A percentile compares a stretch with the other conserved stretches of the same genome.
phyloP scores from a whole-genome alignment of 140 eudicot genomes.

The Erigeron philadelphicus region DNA sequence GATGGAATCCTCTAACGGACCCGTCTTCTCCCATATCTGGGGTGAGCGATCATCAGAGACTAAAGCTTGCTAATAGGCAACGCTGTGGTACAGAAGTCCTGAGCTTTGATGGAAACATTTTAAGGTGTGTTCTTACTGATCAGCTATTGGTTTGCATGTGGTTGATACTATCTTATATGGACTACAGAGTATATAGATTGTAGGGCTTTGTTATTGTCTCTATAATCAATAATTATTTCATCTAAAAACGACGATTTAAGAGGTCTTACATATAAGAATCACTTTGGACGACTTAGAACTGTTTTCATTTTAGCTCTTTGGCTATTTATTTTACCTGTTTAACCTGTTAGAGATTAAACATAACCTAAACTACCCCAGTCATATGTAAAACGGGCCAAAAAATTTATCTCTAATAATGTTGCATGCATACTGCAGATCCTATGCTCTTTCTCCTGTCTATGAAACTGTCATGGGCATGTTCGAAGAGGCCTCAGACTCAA shows the following conservation, averaged over 20 bases:
- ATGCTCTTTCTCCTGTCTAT: constrained; percentile 69
- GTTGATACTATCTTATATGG: constrained; percentile 6
- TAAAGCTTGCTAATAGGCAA: constrained; percentile 69
- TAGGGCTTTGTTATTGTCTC: background rate
- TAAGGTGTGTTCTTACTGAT: constrained; percentile 49
- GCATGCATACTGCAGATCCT: constrained; percentile 56
- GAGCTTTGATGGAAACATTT: constrained; percentile 88
- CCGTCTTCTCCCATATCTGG: constrained; percentile 97
- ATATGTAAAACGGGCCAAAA: background rate
- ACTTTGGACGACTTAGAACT: background rate
- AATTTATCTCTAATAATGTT: background rate
- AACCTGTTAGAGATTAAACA: background rate
- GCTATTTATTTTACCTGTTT: background rate
- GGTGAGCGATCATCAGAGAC: constrained; percentile 62
- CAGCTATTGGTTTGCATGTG: constrained; percentile 9
- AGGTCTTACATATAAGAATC: background rate
- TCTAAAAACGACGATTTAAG: background rate
- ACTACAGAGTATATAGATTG: background rate
- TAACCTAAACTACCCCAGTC: background rate
- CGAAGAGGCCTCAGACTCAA: constrained; percentile 52
- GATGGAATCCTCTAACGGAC: constrained; percentile 86
- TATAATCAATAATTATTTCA: background rate
- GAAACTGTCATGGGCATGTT: constrained; percentile 65
- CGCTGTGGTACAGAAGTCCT: constrained; percentile 78
- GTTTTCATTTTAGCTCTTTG: background rate